Evolutionary conservation across 768 basidiomycete genomes (phyloP).

Genomic region (Lentinula edodes): DNA sequence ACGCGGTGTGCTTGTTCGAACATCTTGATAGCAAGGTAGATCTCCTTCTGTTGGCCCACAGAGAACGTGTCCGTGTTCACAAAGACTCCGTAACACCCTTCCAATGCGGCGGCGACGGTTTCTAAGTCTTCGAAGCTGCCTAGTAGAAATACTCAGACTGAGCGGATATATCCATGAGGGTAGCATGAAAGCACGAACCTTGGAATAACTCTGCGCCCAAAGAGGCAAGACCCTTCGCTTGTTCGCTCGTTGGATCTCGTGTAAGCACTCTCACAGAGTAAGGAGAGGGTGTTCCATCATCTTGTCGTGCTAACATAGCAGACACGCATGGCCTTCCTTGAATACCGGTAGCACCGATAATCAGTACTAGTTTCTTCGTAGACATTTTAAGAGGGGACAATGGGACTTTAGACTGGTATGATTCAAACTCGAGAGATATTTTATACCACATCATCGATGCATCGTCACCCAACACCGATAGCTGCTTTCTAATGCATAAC

Average conservation of each 20-base stretch:
- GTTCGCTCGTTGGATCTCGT: conserved; percentile 24
- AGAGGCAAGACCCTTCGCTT: conserved; percentile 28
- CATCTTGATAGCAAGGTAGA: conserved; percentile 2
- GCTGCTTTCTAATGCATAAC: neutral
- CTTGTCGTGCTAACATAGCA: conserved; percentile 25
- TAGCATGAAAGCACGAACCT: neutral
- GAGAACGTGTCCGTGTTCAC: conserved; percentile 13
- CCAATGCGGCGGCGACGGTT: conserved; percentile 23
- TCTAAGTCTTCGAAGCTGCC: conserved; percentile 28
- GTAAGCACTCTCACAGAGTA: conserved; percentile 38
- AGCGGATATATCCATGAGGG: neutral
- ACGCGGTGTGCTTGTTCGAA: conserved; percentile 5
- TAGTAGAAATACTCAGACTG: conserved; percentile 12
- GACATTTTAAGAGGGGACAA: neutral
- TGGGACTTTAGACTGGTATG: neutral
- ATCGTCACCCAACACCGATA: neutral
- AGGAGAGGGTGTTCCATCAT: conserved; percentile 34
- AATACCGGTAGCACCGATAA: conserved; percentile 42
- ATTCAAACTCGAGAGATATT: neutral
- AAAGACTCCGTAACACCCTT: conserved; percentile 24
- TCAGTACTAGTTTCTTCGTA: conserved; percentile 32
- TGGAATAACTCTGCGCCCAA: conserved; percentile 24
- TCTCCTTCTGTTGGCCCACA: conserved; percentile 5
- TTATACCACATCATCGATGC: neutral
- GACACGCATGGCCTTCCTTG: conserved; percentile 36